Evolutionary conservation across 352 stramenopile genomes (phyloP), one percentile per base, ranked within the genome.

Genomic region (Globisporangium rhizosaccharum): DNA sequence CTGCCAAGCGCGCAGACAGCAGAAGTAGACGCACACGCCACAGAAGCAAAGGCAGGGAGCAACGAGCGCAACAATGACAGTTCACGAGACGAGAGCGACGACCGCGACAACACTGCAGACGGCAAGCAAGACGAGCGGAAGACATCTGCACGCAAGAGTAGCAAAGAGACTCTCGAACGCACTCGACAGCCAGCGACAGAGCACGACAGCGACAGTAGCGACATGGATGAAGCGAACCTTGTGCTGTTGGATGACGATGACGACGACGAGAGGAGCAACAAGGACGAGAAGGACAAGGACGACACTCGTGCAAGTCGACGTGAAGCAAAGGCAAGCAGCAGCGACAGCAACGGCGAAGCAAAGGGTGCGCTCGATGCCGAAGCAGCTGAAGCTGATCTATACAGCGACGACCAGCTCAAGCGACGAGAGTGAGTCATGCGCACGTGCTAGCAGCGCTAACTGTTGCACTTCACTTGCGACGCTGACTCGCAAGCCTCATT

Each of bases 221-320:
- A 64, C 26, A 54, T 49, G 52, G 53, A 53, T 26, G 47, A 53
- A 20, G 18, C 26, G 12, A 63, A 52, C 48, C 8, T 56, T 18
- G 3, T 57, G 17, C n/a, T 20, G 8, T 57, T 39, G 12, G 37
- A 46, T 12, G 47, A 61, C 15, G 57, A 56, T 11, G 37, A 63
- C 14, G 45, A 48, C 6, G 28, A 49, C 15, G 36, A 28, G 15
- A 9, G 14, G 5, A n/a, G 3, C 11, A 25, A 18, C 1, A n/a
- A 45, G 12, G 39, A 45, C 17, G 39, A 15, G 9, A 9, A 5
- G 5, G 17, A 25, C 12, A 17, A 36, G 11, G 18, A 26, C 30
- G 7, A 6, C 11, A 8, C 8, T 7, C 15, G n/a, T 12, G 7
- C 30, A n/a, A 25, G 1, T 9, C 18, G 11, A 3, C 11, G 25